Base-by-base conservation (phyloP, 768 basidiomycete species). In the Phylloporus arenicola region DNA sequence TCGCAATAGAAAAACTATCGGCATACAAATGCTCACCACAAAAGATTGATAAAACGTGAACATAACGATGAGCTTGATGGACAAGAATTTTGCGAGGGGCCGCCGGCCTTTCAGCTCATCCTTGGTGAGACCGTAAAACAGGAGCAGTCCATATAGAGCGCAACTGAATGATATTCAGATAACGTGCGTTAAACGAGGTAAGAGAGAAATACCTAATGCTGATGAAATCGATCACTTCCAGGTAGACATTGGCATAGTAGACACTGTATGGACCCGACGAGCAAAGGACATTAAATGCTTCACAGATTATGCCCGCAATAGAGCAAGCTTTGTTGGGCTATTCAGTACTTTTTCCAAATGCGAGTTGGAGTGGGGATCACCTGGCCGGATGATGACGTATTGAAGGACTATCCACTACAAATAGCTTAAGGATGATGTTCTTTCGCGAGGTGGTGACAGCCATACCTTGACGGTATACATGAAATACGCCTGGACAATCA, bases 11-110 rank as follows among this genome's bases (percentile, higher is more conserved):
- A 20, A 2, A 13, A 1, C 11, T 16, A 16, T 25, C 11, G 9
- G 16, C 10, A 42, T 6, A 19, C 7, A n/a, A 3, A 45, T 22
- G 70, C 83, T 47, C 59, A 86, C 84, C 45, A 89, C 67, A 59
- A 91, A 86, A 1, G 78, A 75, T 60, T 93, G 92, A 65, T 93
- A 95, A 67, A 89, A 93, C 0, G 90, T 92, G 64, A 87, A 82
- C 80, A 92, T 83, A 39, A 92, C 86, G 43, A 91, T 86, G 27
- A 88, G 70, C 67, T 94, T 94, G 72, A 95, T 92, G 3, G 81
- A 72, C 53, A 94, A 63, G 66, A 95, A 95, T 72, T 94, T 94
- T 22, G 84, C 80, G 25, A 93, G 70, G 24, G 92, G 93, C 24
- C 84, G 76, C 16, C 81, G 76, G 30, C 84, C 88, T 48, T 61